Conservation (phyloP, 2,329 filamentous ascomycete species). For the Zasmidium angulare region DNA sequence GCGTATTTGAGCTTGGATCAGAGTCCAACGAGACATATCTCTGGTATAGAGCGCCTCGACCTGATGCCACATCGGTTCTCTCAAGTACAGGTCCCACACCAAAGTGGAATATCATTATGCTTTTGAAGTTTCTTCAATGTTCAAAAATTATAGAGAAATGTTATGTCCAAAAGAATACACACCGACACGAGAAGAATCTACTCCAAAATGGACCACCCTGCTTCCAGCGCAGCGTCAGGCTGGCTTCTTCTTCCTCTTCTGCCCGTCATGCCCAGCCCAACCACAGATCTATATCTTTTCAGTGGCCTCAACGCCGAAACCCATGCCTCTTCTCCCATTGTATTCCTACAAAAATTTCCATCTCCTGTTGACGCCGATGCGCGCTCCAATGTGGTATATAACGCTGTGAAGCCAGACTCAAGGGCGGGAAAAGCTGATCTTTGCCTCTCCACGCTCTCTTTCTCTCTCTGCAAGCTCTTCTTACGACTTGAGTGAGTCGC, state of each 20-base stretch:
- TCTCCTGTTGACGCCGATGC: neutral
- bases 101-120: too few species aligned
- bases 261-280: neutral
- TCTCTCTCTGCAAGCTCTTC: neutral
- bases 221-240: neutral
- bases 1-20: neutral
- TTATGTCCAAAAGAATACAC: neutral
- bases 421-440: too few species aligned
- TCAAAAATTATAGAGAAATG: neutral
- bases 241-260: neutral
- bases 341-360: neutral
- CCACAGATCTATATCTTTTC: neutral
- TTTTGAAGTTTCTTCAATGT: neutral
- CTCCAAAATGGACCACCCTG: neutral
- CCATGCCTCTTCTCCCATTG: neutral
- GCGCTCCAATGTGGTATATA: neutral
- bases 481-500: constrained; percentile 75
- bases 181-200: neutral
- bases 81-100: too few species aligned
- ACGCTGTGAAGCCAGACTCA: neutral
- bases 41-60: too few species aligned
- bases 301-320: neutral
- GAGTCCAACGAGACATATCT: too few species aligned
- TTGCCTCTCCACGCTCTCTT: neutral
- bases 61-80: too few species aligned